Base-by-base conservation (phyloP, 805 yeast species). In the Wickerhamomyces queroliae region DNA sequence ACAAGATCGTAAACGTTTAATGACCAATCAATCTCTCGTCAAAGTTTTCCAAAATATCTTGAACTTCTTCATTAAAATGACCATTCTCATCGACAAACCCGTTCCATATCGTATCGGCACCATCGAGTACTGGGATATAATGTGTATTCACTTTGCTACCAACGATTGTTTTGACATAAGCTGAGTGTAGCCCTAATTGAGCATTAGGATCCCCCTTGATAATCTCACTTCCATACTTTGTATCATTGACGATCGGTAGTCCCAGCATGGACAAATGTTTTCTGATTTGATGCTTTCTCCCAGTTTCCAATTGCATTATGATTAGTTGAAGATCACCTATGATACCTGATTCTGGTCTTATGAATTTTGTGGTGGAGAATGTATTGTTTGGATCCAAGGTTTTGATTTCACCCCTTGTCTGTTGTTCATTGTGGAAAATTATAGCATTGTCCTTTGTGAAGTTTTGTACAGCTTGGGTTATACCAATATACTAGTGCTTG, bases 241-340 rank as follows among this genome's bases (percentile, higher is more conserved):
- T 6, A 40, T 66, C 69, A 40, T 61, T 58, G 9, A 53, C 21
- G 4, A 66, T 49, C 1, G 70, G 66, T 6, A 38, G 41, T 2
- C 43, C 34, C 5, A 64, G 25, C 0, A 28, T 40, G 3, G 54
- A 39, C 3, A 63, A 40, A 37, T 64, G 70, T 13, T 45, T 39
- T 33, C 72, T 48, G 9, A 69, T 59, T 38, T 69, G 74, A 38
- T 65, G 72, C 35, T 65, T 68, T 39, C 57, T 52, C 2, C 72
- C 72, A 2, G 72, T 63, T 1, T 46, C 42, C 9, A 68, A 42
- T 40, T 67, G 63, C 8, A 67, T 28, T 1, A 60, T 42, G 7
- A 57, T 43, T 12, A 62, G 43, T 18, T 47, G 41, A 7, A 50
- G 44, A 15, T 46, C 55, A 7, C 48, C 40, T 23, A 42, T 34